Base-by-base conservation (phyloP, 106 monocot species). In the Narthecium ossifragum region DNA sequence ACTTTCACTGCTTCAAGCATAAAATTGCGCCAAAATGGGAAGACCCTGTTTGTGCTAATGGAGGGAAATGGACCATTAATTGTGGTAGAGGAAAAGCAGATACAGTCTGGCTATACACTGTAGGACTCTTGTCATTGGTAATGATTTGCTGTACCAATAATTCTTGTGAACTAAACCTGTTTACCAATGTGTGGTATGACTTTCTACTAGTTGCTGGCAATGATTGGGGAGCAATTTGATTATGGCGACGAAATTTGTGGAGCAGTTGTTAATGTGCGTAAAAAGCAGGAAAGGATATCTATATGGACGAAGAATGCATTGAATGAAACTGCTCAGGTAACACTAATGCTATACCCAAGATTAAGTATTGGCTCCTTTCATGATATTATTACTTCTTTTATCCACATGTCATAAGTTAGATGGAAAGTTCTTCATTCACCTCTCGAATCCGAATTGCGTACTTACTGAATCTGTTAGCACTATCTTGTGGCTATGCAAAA, bases 191-290 rank as follows among this genome's bases (percentile, higher is more conserved):
- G 18, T 43, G 43, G 43, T 43, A 17, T 43, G 11, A 43, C 12
- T 8, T 43, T 18, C 18, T 3, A 43, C 34, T 59, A 93, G 93
- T 54, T 89, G 26, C 63, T 94, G 51, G 88, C 85, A 32, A 80
- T 94, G 77, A 94, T 94, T 57, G 93, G 93, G n/a, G 93, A 94
- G 65, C 93, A 94, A 62, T 94, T 94, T 32, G 89, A 89, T 23
- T 64, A 80, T 80, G 93, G 93, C 20, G 85, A 94, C 77, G 88
- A 94, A 64, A 89, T 94, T 46, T 94, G 93, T 68, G 93, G 93
- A 70, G 93, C 72, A 14, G 93, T 89, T 55, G 89, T 94, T 65
- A 89, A 70, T 80, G 73, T 89, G 1, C 88, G 88, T 70, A 43
- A 14, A 26, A 85, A 77, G 75, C 85, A 83, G 29, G 88, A 89